Conservation (phyloP, 2,329 filamentous ascomycete species). For the Colletotrichum tropicicola region DNA sequence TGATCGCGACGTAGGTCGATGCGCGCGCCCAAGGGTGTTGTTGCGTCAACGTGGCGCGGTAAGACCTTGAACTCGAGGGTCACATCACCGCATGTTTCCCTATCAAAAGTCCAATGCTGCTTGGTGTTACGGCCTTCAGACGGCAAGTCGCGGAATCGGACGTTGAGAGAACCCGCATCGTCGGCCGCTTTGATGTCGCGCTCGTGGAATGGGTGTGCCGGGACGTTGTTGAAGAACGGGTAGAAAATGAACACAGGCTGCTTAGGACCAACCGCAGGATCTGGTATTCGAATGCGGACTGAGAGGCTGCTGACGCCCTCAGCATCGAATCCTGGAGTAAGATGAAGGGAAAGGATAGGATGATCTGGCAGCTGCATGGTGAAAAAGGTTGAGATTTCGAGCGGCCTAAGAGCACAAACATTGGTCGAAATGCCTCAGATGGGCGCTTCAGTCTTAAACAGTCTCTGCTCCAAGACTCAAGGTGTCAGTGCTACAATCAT, state of each 20-base stretch:
- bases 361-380: constrained; percentile 8
- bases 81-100: constrained; percentile 27
- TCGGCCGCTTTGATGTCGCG: constrained; percentile 21
- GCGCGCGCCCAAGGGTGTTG: constrained; percentile 23
- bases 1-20: constrained; percentile 26
- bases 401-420: too few relatives aligned
- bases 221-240: neutral
- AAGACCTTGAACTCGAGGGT: constrained; percentile 26
- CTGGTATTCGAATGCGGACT: neutral
- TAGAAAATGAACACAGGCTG: neutral
- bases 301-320: constrained; percentile 3
- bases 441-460: too few relatives aligned
- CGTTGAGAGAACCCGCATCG: constrained; percentile 1
- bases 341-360: neutral
- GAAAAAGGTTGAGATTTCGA: neutral
- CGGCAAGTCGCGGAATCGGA: constrained; percentile 22
- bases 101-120: constrained; percentile 27
- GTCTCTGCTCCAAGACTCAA: too few relatives aligned
- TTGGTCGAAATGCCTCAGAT: too few relatives aligned
- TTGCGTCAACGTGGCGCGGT: constrained; percentile 22
- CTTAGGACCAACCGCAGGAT: neutral
- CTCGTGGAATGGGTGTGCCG: neutral
- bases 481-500: too few relatives aligned
- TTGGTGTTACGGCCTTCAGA: constrained; percentile 16
- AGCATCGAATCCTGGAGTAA: constrained; percentile 4